Percentiles rank a stretch among this genome's conserved stretches.
Evolutionary conservation across 495 filamentous ascomycete genomes (phyloP).

Genomic region (Aspergillus affinis): DNA sequence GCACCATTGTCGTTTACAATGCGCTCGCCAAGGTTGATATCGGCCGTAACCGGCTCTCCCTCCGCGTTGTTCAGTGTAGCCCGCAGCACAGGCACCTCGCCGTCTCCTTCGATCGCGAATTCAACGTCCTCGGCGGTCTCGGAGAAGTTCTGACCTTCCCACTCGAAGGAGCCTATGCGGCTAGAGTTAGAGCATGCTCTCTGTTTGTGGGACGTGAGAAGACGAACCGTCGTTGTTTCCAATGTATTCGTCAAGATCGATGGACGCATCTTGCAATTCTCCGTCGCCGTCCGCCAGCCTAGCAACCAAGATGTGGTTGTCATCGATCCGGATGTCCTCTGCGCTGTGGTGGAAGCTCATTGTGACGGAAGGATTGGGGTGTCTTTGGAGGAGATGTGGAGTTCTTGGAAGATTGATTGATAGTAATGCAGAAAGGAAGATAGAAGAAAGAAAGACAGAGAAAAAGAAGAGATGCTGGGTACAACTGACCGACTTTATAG

Average conservation of each 20-base stretch:
- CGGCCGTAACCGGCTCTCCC: slow-evolving; percentile 22
- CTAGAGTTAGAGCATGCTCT: neutral
- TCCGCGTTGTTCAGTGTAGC: slow-evolving; percentile 28
- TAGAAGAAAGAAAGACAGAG: neutral
- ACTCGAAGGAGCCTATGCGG: slow-evolving; percentile 40
- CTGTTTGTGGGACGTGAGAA: neutral
- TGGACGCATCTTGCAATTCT: slow-evolving; percentile 29
- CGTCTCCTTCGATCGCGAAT: slow-evolving; percentile 43
- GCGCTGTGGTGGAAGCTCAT: slow-evolving; percentile 50
- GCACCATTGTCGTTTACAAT: slow-evolving; percentile 39
- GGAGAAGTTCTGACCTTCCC: slow-evolving; percentile 44
- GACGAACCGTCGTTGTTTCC: slow-evolving; percentile 47
- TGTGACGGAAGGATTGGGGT: slow-evolving; percentile 3
- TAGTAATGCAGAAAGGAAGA: neutral
- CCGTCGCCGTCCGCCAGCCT: slow-evolving; percentile 27
- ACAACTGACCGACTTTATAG: slow-evolving; percentile 7
- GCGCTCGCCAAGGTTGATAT: slow-evolving; percentile 47
- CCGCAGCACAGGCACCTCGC: slow-evolving; percentile 38
- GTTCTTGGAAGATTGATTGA: too few relatives aligned
- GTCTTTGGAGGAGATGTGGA: neutral
- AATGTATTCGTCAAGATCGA: slow-evolving; percentile 42
- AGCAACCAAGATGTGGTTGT: slow-evolving; percentile 43
- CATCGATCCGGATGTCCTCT: slow-evolving; percentile 36
- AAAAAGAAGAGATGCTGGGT: neutral
- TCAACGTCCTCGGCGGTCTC: slow-evolving; percentile 36